phyloP scores from a whole-genome alignment of 2,329 filamentous ascomycete species.

The Westerdykella sp. region DNA sequence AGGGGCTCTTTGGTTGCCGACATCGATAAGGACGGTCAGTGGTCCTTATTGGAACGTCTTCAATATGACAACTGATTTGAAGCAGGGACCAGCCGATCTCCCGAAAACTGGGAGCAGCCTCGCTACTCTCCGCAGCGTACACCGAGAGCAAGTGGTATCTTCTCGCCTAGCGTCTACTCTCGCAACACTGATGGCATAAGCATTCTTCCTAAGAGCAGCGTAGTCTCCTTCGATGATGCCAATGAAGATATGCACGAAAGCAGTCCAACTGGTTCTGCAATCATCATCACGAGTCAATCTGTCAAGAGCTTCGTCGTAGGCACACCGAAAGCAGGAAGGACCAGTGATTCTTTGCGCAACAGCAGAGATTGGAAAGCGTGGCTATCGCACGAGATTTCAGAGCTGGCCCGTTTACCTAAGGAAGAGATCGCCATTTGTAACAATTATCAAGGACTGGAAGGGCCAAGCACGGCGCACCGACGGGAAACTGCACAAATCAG shows the following conservation, averaged over 20 bases:
- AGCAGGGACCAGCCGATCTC: no score
- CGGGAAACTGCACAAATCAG: constrained; percentile 21
- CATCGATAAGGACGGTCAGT: no score
- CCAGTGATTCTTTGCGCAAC: constrained; percentile 18
- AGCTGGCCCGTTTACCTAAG: constrained; percentile 25
- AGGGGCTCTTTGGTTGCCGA: no score
- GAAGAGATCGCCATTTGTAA: constrained; percentile 26
- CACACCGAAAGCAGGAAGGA: constrained; percentile 17
- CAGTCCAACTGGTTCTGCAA: constrained; percentile 30
- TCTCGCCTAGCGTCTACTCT: constrained; percentile 47
- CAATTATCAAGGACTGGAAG: constrained; percentile 10
- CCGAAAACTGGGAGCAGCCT: no score
- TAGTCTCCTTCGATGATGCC: constrained; percentile 19
- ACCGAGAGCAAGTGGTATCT: constrained; percentile 5
- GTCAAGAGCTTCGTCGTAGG: constrained; percentile 40
- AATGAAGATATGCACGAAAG: constrained; percentile 3
- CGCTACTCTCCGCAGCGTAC: neutral
- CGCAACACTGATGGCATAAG: constrained; percentile 37
- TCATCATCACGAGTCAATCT: constrained; percentile 41
- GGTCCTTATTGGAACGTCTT: no score
- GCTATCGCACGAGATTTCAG: constrained; percentile 41
- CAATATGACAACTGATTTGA: no score
- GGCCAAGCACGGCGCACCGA: constrained; percentile 5
- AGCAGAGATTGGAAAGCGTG: constrained; percentile 45
- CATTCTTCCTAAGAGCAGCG: constrained; percentile 31